Base-by-base conservation (phyloP, 345 rosid genomes). In the Laguncularia racemosa region DNA sequence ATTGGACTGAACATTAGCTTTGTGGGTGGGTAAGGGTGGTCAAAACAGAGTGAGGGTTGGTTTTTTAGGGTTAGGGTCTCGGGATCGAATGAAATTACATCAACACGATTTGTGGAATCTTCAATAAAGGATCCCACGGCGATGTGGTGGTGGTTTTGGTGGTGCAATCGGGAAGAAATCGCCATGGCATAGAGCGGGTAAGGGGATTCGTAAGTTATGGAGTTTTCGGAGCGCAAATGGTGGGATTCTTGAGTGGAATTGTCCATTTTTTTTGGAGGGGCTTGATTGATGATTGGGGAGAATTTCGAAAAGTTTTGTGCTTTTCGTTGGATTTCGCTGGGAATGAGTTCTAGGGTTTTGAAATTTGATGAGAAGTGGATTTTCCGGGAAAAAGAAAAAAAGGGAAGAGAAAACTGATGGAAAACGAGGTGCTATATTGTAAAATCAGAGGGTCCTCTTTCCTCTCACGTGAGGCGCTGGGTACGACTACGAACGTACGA, bases 111-210 rank as follows among this genome's bases (percentile, higher is more conserved):
- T 68, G 56, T 52, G 80, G 76, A 87, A 33, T 87, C 96, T 53
- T 93, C 99, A 21, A 89, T 61, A 81, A 93, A 93, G 75, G 91
- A 83, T 6, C 96, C 99, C 26, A 89, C 71, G 65, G 99, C 97
- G 70, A 93, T 81, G 53, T 85, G 84, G 54, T 75, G 88, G 68
- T 59, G 56, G 20, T 70, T 65, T 65, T 58, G 48, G 58, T 52
- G 64, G 57, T 65, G 14, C 40, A 73, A 71, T 49, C 68, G 28
- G 20, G 96, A 73, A 33, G 93, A 84, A 64, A 93, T 54, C 47
- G 99, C 84, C 95, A 89, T 76, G 71, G 95, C 85, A 71, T 86
- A 89, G 64, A 89, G 72, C 6, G 95, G 89, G 74, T 78, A 76
- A 0, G 96, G 89, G 7, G 95, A 86, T 13, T 93, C 97, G 62